Evolutionary conservation across 2,329 filamentous ascomycete species (phyloP), one percentile per base, ranked within the genome.

Genomic region (Colletotrichum magnum): DNA sequence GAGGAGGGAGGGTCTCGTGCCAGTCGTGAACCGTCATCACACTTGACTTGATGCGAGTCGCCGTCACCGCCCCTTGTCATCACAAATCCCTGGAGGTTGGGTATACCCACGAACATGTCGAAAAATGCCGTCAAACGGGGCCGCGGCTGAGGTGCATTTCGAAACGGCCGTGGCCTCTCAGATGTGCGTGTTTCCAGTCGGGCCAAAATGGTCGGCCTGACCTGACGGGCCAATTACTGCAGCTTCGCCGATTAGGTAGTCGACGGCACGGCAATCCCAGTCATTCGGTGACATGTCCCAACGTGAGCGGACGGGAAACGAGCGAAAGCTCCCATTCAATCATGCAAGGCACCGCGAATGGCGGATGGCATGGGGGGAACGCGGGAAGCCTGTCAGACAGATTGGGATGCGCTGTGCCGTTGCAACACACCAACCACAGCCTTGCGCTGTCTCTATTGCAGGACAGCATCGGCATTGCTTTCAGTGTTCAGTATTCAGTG

Each of bases 1-100:
- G 32, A 36, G 32, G 75, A 73, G 77, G 74, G 79, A 78, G 78
- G 79, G 81, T 80, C 81, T 82, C 81, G 81, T 82, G 82, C 78
- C 77, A 74, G 74, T 72, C 76, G 71, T 60, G 79, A 77, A 81
- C 80, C 82, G 81, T 57, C 65, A 65, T 69, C 54, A 39, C 64
- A 43, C 41, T 47, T 56, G 61, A 69, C 54, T 47, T 56, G 61
- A 69, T 58, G 45, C 51, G 61, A 41, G 59, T 64, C 69, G 58
- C 56, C 66, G 56, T 58, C 57, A 66, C 47, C 45, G 32, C 54
- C 45, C 62, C 63, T 61, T 66, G 66, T 69, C 56, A 60, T 69
- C 54, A 45, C 26, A 43, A 13, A 21, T 21, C 47, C 47, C 12
- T 21, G 21, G n/a, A 50, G n/a, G n/a, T 10, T 7, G 41, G 54